Evolutionary conservation across 208 protist species (phyloP).

Genomic region (Acanthamoeba healyi): DNA sequence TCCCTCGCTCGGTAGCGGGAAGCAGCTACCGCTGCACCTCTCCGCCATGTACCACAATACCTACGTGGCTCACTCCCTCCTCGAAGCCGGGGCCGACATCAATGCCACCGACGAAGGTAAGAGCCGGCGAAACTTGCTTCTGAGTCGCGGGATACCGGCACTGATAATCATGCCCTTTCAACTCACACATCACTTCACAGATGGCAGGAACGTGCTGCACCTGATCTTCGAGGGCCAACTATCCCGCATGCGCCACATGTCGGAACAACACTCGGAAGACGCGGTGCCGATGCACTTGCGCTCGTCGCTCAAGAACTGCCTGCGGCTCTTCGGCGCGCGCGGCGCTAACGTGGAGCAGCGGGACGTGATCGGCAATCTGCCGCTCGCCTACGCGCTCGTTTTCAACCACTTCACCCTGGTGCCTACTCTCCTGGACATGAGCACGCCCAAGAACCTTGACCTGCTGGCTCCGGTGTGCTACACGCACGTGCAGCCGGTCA

Average conservation of each 20-base stretch:
- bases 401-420: not conserved
- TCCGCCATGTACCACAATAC: not conserved
- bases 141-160: not conserved
- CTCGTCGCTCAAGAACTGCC: constrained; percentile 37
- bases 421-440: not conserved
- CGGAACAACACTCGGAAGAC: not conserved
- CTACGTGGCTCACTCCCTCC: not conserved
- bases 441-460: not conserved
- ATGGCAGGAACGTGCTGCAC: constrained; percentile 26
- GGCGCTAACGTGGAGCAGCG: constrained; percentile 10
- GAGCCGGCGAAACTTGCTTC: not conserved
- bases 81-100: constrained; percentile 31
- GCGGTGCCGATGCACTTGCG: not conserved
- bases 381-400: constrained; percentile 5
- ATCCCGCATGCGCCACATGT: not conserved
- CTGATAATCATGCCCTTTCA: no score
- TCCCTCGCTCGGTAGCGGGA: not conserved
- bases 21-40: not conserved
- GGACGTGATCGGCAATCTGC: constrained; percentile 2
- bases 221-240: not conserved
- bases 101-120: constrained; percentile 51
- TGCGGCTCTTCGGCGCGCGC: constrained; percentile 6
- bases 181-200: not conserved
- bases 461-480: constrained; percentile 2
- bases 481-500: not conserved